Evolutionary conservation across 108 stramenopile species (phyloP), one percentile per base, ranked within the genome.

Genomic region (Cyclostephanos invisitatus): DNA sequence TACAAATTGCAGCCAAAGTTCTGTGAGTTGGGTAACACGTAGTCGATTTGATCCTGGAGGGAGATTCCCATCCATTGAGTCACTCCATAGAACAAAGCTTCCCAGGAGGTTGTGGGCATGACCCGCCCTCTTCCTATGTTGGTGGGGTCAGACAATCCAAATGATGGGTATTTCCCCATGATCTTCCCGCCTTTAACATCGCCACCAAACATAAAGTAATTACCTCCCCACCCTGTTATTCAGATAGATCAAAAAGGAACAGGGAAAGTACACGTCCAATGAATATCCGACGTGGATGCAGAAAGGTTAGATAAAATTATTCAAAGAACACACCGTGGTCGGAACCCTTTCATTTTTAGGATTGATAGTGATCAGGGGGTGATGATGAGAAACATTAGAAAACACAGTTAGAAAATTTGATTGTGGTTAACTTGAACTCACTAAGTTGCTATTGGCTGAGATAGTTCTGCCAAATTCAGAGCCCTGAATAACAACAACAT

Each of bases 381-480:
- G n/a, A n/a, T n/a, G n/a, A n/a, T n/a, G n/a, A n/a, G n/a, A 61
- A 38, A 24, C 0, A 53, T 8, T 20, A 24, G 20, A 53, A 53
- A 18, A 53, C 0, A 5, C 20, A 20, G 3, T 1, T 53, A n/a
- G 22, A 18, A 8, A 0, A 18, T 55, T 21, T 0, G 28, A n/a
- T 5, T 12, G 28, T 25, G 24, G 28, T 24, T 10, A 17, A 29
- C 27, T 0, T 64, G 29, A 14, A 57, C 56, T 27, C 56, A 57
- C 56, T 2, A 15, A 24, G 40, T 69, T 69, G 57, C 47, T 63
- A 72, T 91, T 91, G 18, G 76, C 70, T 2, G 84, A 82, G n/a
- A 91, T 61, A 9, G 86, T 91, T 3, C 86, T 76, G 10, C 73
- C 89, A 62, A 92, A 92, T 35, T 92, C 91, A 24, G 85, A 86